Percentiles rank a stretch among this genome's conserved stretches.
These are phyloP conservation scores for Fusarium sp. DNA, from an alignment of 2,329 filamentous ascomycete genomes.

Conservation along the genomic window DNA sequence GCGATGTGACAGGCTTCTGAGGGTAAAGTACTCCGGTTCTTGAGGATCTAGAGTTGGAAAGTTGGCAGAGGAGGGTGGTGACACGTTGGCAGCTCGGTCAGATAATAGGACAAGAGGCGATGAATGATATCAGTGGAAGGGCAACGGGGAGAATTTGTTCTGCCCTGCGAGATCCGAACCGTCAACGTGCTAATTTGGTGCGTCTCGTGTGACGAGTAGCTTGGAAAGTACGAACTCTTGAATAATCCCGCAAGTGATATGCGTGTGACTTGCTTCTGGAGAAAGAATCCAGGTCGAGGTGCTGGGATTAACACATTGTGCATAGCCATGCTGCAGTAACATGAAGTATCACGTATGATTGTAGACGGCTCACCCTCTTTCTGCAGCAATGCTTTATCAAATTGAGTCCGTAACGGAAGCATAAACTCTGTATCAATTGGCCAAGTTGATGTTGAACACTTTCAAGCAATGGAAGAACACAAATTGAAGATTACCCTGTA, in stretches of 20 bases:
- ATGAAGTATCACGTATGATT: background rate
- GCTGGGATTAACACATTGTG: slow-evolving; percentile 12
- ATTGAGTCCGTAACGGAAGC: background rate
- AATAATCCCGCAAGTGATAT: slow-evolving; percentile 36
- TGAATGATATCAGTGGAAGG: background rate
- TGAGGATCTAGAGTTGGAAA: background rate
- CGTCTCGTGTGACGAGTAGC: slow-evolving; percentile 11
- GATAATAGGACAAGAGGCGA: background rate
- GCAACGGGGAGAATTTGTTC: slow-evolving; percentile 9
- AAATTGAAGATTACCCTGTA: slow-evolving; percentile 8
- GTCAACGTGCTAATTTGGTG: background rate
- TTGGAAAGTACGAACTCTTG: slow-evolving; percentile 4
- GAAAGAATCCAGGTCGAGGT: background rate
- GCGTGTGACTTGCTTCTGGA: background rate
- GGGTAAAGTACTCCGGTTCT: background rate
- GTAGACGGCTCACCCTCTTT: rapidly evolving
- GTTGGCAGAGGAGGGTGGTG: background rate
- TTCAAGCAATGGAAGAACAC: background rate
- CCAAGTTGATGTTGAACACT: background rate
- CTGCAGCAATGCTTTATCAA: background rate
- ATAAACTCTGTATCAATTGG: background rate
- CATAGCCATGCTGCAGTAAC: background rate
- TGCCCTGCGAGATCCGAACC: slow-evolving; percentile 35
- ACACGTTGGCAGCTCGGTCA: background rate
- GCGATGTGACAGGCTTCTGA: slow-evolving; percentile 12